Evolutionary conservation across 768 basidiomycete genomes (phyloP).

Genomic region (Saitozyma podzolica): DNA sequence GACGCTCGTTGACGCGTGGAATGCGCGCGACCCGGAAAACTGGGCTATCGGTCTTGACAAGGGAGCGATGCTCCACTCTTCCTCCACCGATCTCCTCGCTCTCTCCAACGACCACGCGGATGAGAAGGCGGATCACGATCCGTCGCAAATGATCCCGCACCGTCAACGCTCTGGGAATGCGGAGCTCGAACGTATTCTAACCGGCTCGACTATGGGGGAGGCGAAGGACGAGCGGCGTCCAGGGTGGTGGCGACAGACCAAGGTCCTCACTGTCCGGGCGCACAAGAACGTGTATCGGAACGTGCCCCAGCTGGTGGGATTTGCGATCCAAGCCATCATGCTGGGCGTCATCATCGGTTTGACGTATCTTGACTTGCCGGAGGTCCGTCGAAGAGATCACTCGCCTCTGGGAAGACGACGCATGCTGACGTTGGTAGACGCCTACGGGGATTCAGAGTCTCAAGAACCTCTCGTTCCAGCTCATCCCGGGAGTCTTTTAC

Average conservation of each 20-base stretch:
- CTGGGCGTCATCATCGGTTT: conserved; percentile 53
- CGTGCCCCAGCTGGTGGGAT: conserved; percentile 30
- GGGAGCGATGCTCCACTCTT: not conserved
- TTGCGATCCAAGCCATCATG: conserved; percentile 24
- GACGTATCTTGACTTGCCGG: conserved; percentile 53
- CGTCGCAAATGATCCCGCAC: not conserved
- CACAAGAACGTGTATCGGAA: conserved; percentile 50
- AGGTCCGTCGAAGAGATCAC: conserved; percentile 27
- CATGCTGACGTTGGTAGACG: conserved; percentile 18
- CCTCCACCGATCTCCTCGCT: not conserved
- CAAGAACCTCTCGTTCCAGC: conserved; percentile 51
- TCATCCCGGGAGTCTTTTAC: conserved; percentile 50
- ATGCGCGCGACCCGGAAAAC: conserved; percentile 18
- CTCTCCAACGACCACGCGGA: not conserved
- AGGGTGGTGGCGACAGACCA: conserved; percentile 39
- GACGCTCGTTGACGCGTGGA: conserved; percentile 53
- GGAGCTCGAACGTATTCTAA: not conserved
- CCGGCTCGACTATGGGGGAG: too few species aligned
- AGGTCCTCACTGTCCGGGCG: conserved; percentile 38
- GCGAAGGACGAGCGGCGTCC: conserved; percentile 21
- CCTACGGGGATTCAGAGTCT: conserved; percentile 54
- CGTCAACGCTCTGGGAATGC: not conserved
- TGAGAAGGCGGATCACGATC: not conserved
- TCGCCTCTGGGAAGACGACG: not conserved
- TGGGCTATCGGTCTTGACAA: not conserved